phyloP scores from a whole-genome alignment of 1,139 yeast species.

The Taphrina wiesneri region DNA sequence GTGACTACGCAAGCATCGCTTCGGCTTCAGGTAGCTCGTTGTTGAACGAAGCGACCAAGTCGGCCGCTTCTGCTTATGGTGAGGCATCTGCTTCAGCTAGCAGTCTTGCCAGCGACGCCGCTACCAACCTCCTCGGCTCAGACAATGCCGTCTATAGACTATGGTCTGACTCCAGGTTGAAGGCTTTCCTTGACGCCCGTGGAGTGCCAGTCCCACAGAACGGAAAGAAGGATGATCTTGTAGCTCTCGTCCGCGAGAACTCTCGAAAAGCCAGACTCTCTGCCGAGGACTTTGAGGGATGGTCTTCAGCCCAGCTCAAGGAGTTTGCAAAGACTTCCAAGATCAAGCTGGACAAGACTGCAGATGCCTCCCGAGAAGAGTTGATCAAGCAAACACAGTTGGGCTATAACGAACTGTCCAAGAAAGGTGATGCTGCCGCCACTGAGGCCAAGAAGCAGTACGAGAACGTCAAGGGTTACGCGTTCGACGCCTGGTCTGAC shows the following conservation, averaged over 20 bases:
- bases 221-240: conserved; percentile 53
- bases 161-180: conserved; percentile 50
- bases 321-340: conserved; percentile 49
- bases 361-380: conserved; percentile 49
- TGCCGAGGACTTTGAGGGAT: conserved; percentile 49
- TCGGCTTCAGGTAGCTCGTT: background rate
- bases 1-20: background rate
- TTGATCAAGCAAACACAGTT: conserved; percentile 46
- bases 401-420: conserved; percentile 44
- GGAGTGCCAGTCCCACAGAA: conserved; percentile 53
- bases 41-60: conserved; percentile 17
- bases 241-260: conserved; percentile 53
- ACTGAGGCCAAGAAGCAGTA: conserved; percentile 41
- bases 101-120: conserved; percentile 23
- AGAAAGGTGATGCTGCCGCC: conserved; percentile 41
- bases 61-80: conserved; percentile 35
- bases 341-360: conserved; percentile 46
- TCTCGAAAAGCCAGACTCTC: conserved; percentile 49
- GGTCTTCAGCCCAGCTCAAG: conserved; percentile 52
- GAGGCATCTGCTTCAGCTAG: conserved; percentile 33
- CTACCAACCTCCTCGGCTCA: conserved; percentile 38
- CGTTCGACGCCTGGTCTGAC: conserved; percentile 56
- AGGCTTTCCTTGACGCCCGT: conserved; percentile 56
- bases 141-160: conserved; percentile 39
- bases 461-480: conserved; percentile 45